These are phyloP conservation scores for Penicillium nordicum DNA, from an alignment of 2,329 filamentous ascomycete genomes.

Conservation along the genomic window DNA sequence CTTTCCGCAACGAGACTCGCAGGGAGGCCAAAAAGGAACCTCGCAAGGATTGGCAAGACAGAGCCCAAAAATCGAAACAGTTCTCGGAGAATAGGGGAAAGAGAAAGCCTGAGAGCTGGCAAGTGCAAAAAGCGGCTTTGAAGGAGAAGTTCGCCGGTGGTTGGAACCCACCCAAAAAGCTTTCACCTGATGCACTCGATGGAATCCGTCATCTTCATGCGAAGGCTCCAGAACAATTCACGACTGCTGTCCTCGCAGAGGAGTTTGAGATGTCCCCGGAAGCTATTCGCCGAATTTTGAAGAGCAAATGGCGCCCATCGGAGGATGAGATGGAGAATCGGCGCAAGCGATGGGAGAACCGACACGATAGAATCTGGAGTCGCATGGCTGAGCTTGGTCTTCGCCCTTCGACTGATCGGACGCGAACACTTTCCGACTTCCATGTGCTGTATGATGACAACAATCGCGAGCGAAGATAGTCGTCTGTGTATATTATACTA, in stretches of 20 bases:
- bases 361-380: conserved; percentile 47
- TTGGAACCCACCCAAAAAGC: conserved; percentile 78
- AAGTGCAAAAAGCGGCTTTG: conserved; percentile 69
- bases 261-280: conserved; percentile 87
- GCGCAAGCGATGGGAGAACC: conserved; percentile 44
- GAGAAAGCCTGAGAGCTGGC: conserved; percentile 59
- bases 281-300: conserved; percentile 80
- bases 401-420: conserved; percentile 52
- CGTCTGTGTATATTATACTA: neutral
- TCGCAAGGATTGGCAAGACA: conserved; percentile 7
- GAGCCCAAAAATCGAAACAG: conserved; percentile 7
- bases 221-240: conserved; percentile 73
- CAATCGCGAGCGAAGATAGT: conserved; percentile 8
- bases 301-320: conserved; percentile 47
- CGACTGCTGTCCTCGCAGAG: conserved; percentile 66
- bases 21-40: neutral
- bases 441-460: conserved; percentile 26
- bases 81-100: conserved; percentile 25
- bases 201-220: conserved; percentile 80
- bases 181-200: conserved; percentile 89
- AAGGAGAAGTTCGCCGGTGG: conserved; percentile 72
- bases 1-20: conserved; percentile 8
- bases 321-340: conserved; percentile 40
- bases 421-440: conserved; percentile 24
- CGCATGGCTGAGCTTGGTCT: conserved; percentile 50